Base-by-base conservation (phyloP, 306 rosid species). In the Lathyrus tuberosus region DNA sequence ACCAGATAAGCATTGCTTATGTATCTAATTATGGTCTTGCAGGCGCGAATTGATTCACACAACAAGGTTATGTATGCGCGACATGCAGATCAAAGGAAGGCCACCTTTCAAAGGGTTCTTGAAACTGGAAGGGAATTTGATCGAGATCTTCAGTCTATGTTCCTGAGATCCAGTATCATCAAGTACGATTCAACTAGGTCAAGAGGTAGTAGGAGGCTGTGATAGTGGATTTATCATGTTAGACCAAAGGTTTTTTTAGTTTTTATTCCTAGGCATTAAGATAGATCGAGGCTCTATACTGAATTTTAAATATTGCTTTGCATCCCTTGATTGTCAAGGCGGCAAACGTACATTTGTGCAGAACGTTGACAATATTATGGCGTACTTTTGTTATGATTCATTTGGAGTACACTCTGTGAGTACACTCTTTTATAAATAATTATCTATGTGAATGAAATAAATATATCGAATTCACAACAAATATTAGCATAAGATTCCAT, bases 21-120 rank as follows among this genome's bases (percentile, higher is more conserved):
- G 35, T 37, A 53, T 38, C 58, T 30, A 40, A 26, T 56, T 14
- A 30, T 12, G 18, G 2, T 61, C 5, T 35, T 74, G 91, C 91
- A 94, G 99, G 99, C 99, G 69, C 89, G 92, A 71, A 94, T 94
- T 7, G 99, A 94, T 78, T 94, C 99, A 12, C 99, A 94, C 88
- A 94, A 91, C 84, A 94, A 91, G 80, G 84, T 94, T 61, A 78
- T 94, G 53, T 94, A 94, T 65, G 99, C 99, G 17, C 85, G 96
- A 41, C 99, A 94, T 84, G 99, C 97, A 0, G 97, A 94, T 80
- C 99, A 91, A 79, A 84, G 99, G 80, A 94, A 94, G 73, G 91
- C 97, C 30, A 94, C 99, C 49, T 94, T 91, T 78, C 99, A 91
- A 69, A 80, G 96, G 78, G 99, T 85, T 74, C 78, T 94, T 41